A percentile compares a stretch with the other conserved stretches of the same genome.
Conservation (phyloP, 257 asterid species). For the Solanum appendiculatum region DNA sequence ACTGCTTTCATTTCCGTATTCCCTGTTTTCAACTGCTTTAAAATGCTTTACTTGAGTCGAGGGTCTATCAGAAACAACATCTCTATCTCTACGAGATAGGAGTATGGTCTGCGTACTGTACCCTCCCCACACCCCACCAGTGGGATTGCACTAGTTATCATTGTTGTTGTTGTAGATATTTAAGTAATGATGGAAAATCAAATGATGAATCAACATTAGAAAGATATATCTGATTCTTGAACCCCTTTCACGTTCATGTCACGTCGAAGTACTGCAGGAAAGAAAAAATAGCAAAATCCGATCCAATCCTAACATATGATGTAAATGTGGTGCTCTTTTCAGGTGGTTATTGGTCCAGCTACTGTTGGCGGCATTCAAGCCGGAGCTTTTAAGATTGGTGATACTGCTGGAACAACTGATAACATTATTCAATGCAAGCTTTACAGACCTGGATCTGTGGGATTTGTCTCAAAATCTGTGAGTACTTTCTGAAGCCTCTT, state of each 20-base stretch:
- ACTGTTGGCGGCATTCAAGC: constrained; percentile 99
- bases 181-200: background rate
- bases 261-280: background rate
- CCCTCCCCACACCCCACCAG: background rate
- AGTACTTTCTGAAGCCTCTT: constrained; percentile 45
- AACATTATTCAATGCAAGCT: constrained; percentile 87
- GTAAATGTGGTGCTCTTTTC: background rate
- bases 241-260: background rate
- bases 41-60: background rate
- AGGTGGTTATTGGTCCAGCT: constrained; percentile 96
- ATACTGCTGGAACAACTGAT: constrained; percentile 97
- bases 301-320: background rate
- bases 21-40: background rate
- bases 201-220: background rate
- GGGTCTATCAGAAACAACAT: background rate
- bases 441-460: constrained; percentile 82
- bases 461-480: constrained; percentile 11
- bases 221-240: background rate
- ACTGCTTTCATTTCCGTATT: background rate
- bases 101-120: background rate
- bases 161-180: background rate
- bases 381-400: constrained; percentile 98
- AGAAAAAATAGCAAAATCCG: background rate
- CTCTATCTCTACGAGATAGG: background rate
- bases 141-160: too few relatives aligned